These are phyloP conservation scores for Phytophthora ohioensis DNA, from an alignment of 352 stramenopile genomes.

Conservation along the genomic window DNA sequence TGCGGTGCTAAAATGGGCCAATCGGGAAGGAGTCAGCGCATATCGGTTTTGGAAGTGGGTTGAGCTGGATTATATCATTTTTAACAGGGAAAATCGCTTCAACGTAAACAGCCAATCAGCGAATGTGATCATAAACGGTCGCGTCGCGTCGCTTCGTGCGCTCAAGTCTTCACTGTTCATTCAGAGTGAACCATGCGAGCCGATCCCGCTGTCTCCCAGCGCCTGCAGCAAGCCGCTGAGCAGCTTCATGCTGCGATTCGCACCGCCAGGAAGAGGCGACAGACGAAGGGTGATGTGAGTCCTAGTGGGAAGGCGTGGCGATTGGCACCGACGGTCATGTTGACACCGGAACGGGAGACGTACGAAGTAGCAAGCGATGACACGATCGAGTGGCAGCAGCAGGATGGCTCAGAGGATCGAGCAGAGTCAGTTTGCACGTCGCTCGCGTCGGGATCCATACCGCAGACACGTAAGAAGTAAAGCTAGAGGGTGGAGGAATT, in stretches of 20 bases:
- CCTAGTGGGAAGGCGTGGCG: slow-evolving; percentile 22
- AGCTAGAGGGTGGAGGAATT: background rate
- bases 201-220: slow-evolving; percentile 38
- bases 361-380: slow-evolving; percentile 1
- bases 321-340: slow-evolving; percentile 27
- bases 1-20: slow-evolving; percentile 16
- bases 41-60: slow-evolving; percentile 9
- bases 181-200: slow-evolving; percentile 17
- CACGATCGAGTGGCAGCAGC: slow-evolving; percentile 2
- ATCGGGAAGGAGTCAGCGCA: slow-evolving; percentile 29
- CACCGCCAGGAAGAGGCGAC: slow-evolving; percentile 35
- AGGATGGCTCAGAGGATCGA: slow-evolving; percentile 10
- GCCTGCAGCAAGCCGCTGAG: slow-evolving; percentile 56
- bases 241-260: slow-evolving; percentile 64
- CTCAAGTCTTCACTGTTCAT: background rate
- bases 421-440: slow-evolving; percentile 23
- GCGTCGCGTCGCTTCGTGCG: slow-evolving; percentile 19
- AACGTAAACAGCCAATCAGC: slow-evolving; percentile 34
- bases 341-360: slow-evolving; percentile 8
- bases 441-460: slow-evolving; percentile 18
- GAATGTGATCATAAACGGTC: slow-evolving; percentile 5
- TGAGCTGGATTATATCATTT: no score
- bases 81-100: slow-evolving; percentile 12
- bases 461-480: slow-evolving; percentile 29
- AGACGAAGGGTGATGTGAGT: slow-evolving; percentile 3